Evolutionary conservation across 805 yeast species (phyloP).

Genomic region (Pichia heedii): DNA sequence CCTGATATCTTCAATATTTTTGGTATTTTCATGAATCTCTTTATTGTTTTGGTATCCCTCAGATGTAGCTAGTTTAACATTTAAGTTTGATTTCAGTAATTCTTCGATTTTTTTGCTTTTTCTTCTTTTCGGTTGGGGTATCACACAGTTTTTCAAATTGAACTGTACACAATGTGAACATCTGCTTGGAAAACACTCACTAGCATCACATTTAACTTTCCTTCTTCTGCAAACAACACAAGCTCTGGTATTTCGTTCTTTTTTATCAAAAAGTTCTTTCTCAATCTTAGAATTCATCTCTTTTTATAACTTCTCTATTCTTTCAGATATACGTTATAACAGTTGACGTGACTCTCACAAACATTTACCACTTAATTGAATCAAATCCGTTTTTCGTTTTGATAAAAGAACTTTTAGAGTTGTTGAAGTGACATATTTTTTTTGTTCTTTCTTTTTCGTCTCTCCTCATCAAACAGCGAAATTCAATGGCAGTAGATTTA

Average conservation of each 20-base stretch:
- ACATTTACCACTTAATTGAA: no score
- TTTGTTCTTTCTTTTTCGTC: no score
- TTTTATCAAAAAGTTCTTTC: no score
- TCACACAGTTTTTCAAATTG: slow-evolving; percentile 53
- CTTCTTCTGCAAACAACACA: slow-evolving; percentile 72
- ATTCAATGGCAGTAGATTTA: no score
- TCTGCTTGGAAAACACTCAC: slow-evolving; percentile 34
- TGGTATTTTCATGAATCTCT: not conserved
- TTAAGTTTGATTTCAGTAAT: slow-evolving; percentile 8
- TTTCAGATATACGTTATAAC: no score
- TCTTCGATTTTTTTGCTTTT: slow-evolving; percentile 19
- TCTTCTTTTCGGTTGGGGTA: slow-evolving; percentile 41
- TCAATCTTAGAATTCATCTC: no score
- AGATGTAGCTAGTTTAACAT: slow-evolving; percentile 8
- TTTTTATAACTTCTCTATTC: no score
- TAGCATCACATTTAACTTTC: slow-evolving; percentile 76
- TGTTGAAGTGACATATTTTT: no score
- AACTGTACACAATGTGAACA: slow-evolving; percentile 67
- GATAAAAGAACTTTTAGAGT: no score
- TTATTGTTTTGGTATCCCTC: not conserved
- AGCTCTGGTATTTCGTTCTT: slow-evolving; percentile 37
- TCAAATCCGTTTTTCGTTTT: no score
- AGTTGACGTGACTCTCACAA: no score
- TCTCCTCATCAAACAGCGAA: no score
- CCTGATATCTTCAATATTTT: not conserved